Evolutionary conservation across 176 grass and related monocot species (phyloP).

Genomic region (Bonia amplexicaulis): DNA sequence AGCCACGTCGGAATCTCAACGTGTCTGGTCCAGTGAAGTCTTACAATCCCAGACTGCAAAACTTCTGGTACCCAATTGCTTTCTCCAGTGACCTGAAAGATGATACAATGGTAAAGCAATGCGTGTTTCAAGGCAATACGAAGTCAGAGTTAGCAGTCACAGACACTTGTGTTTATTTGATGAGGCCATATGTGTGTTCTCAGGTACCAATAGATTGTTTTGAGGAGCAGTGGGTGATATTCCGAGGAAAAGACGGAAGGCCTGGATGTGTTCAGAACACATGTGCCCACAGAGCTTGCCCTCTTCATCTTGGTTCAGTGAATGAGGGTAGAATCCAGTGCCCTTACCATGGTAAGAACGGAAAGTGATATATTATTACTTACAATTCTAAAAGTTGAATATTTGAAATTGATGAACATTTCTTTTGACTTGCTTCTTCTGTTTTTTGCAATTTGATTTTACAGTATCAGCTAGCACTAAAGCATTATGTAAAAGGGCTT

Average conservation of each 20-base stretch:
- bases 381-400: background rate
- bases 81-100: conserved; percentile 91
- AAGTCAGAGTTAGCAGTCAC: background rate
- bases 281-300: conserved; percentile 96
- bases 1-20: conserved; percentile 37
- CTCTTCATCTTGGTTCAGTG: conserved; percentile 94
- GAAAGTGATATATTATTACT: background rate
- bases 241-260: conserved; percentile 77
- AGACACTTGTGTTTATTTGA: background rate
- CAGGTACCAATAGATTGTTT: conserved; percentile 98
- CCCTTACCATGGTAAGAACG: conserved; percentile 85
- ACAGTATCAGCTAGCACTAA: background rate
- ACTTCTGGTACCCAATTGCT: conserved; percentile 98
- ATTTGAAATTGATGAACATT: background rate
- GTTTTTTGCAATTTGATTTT: background rate
- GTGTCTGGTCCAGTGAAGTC: conserved; percentile 80
- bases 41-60: conserved; percentile 70
- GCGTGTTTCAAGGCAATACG: background rate
- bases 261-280: conserved; percentile 94
- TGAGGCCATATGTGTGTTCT: background rate
- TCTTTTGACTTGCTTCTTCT: background rate
- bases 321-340: conserved; percentile 92
- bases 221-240: conserved; percentile 94
- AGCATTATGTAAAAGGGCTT: background rate
- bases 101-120: conserved; percentile 71